A percentile compares a stretch with the other conserved stretches of the same genome.
Evolutionary conservation across 106 monocot species (phyloP).

Genomic region (Acorus gramineus): DNA sequence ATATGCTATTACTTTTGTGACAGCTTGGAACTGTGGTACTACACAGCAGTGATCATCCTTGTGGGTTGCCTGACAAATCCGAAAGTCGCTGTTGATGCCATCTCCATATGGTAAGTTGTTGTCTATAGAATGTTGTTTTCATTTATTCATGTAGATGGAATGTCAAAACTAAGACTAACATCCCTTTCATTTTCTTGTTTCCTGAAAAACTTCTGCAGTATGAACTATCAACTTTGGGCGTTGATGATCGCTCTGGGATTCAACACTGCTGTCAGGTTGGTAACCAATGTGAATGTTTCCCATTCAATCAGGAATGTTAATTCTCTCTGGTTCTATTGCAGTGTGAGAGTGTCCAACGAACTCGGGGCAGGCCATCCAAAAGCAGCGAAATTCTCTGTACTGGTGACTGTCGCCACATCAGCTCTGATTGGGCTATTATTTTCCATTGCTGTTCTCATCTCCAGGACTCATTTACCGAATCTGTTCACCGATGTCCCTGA

Average conservation of each 20-base stretch:
- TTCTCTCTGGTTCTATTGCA: constrained; percentile 5
- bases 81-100: constrained; percentile 52
- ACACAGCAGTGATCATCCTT: constrained; percentile 65
- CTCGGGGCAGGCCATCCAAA: constrained; percentile 55
- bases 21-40: constrained; percentile 92
- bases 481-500: constrained; percentile 58
- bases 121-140: neutral
- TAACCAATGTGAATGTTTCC: neutral
- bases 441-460: constrained; percentile 18
- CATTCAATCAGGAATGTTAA: neutral
- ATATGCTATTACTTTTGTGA: constrained; percentile 3
- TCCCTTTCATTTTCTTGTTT: no score
- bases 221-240: constrained; percentile 78
- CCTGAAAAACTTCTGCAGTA: constrained; percentile 20
- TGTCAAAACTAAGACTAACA: no score
- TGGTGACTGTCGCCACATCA: constrained; percentile 36
- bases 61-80: constrained; percentile 69
- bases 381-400: constrained; percentile 50
- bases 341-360: constrained; percentile 75
- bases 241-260: constrained; percentile 74
- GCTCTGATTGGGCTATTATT: constrained; percentile 34
- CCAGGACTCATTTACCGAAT: constrained; percentile 30
- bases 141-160: no score
- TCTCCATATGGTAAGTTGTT: constrained; percentile 55
- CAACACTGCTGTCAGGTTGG: constrained; percentile 73